Percentiles rank a stretch among this genome's conserved stretches.
Evolutionary conservation across 306 rosid genomes (phyloP).

Genomic region (Prunus davidiana): DNA sequence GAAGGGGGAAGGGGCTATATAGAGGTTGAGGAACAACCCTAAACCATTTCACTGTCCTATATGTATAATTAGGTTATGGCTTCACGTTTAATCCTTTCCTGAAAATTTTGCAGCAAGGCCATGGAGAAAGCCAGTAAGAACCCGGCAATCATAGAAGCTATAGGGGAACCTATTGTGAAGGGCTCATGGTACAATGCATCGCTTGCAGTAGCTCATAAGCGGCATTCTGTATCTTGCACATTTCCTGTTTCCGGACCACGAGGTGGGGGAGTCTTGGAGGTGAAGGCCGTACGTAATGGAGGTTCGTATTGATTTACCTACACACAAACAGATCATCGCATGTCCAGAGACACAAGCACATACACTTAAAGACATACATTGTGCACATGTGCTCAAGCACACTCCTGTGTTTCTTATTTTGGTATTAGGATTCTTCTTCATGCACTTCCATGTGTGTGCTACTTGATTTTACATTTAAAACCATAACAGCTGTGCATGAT

Average conservation of each 20-base stretch:
- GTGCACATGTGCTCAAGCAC: too few relatives aligned
- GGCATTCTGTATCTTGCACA: slow-evolving; percentile 86
- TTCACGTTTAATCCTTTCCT: not conserved
- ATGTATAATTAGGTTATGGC: not conserved
- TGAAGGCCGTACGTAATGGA: slow-evolving; percentile 89
- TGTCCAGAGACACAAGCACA: not conserved
- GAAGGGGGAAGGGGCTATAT: not conserved
- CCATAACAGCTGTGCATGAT: not conserved
- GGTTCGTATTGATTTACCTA: slow-evolving; percentile 42
- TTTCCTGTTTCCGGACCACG: slow-evolving; percentile 85
- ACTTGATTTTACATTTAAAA: not conserved
- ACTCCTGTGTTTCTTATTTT: not conserved
- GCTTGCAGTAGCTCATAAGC: slow-evolving; percentile 87
- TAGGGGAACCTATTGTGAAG: slow-evolving; percentile 82
- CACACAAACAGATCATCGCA: not conserved
- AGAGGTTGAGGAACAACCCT: not conserved
- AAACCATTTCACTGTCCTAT: not conserved
- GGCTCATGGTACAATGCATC: slow-evolving; percentile 98
- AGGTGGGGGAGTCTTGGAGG: slow-evolving; percentile 70
- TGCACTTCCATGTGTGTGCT: not conserved
- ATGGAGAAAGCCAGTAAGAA: slow-evolving; percentile 67
- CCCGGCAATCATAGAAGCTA: slow-evolving; percentile 63
- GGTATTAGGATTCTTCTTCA: not conserved
- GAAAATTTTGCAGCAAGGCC: slow-evolving; percentile 69
- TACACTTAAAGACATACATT: not conserved